Conservation (phyloP, 179 eudicot genomes). For the Patellifolia procumbens region DNA sequence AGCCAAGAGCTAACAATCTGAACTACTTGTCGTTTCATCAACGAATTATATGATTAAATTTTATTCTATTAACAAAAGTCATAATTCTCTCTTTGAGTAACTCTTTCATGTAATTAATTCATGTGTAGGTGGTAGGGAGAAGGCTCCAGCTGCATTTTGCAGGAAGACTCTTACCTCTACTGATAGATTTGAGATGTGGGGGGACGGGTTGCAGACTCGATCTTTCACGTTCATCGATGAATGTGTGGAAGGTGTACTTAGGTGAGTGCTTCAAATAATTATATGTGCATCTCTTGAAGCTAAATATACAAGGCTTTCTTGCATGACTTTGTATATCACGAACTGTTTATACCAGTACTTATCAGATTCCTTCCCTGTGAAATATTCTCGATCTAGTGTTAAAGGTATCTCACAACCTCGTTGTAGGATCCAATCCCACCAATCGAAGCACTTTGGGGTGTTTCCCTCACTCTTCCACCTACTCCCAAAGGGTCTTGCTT, state of each 20-base stretch:
- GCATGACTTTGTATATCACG: not conserved
- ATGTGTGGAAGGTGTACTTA: slow-evolving; percentile 94
- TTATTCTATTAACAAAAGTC: no score
- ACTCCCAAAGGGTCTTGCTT: no score
- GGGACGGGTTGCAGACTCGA: slow-evolving; percentile 92
- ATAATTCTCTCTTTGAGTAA: not conserved
- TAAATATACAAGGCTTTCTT: not conserved
- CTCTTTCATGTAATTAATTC: not conserved
- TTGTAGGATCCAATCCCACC: no score
- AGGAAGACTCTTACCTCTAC: slow-evolving; percentile 80
- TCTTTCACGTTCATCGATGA: slow-evolving; percentile 98
- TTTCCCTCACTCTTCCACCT: no score
- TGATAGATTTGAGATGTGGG: slow-evolving; percentile 99
- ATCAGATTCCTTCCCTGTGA: not conserved
- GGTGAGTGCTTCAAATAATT: slow-evolving; percentile 38
- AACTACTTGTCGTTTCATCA: not conserved
- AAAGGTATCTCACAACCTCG: no score
- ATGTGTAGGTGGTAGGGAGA: slow-evolving; percentile 86
- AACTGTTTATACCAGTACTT: no score
- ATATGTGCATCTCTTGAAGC: no score
- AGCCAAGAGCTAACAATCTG: not conserved
- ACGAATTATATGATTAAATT: no score
- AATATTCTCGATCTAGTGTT: not conserved
- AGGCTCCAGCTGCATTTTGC: slow-evolving; percentile 98
- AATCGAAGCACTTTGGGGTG: no score